Base-by-base conservation (phyloP, 192 early-diverging fungal genomes). In the Gigaspora rosea region DNA sequence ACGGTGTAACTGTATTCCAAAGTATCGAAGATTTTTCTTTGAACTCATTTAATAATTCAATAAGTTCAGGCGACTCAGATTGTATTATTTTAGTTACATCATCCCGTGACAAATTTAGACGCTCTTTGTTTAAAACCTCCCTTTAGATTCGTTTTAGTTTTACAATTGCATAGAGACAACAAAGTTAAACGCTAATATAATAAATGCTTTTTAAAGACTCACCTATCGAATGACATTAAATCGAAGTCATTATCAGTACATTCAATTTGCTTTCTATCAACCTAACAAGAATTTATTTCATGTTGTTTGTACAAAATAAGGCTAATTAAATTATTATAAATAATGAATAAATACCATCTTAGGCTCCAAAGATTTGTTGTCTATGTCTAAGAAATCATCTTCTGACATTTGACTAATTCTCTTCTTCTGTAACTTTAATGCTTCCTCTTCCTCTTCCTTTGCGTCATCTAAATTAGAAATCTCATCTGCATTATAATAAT, bases 401-500 rank as follows among this genome's bases (percentile, higher is more conserved):
- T 97, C 96, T 46, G 90, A 85, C 85, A 97, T 89, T 41, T 83
- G 87, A 62, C 91, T 89, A 41, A 95, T 79, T 52, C 90, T 89
- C 79, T 93, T 87, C 81, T 88, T 90, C 75, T 96, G 95, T 75
- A 98, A 83, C 73, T 93, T 90, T 63, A 95, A 81, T 4, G 94
- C 96, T 82, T 97, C 96, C 61, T 89, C 88, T 67, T 94, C 95
- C 78, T 98, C 96, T 70, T 94, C 94, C 52, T 89, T 89, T 71
- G 90, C 92, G 62, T 91, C 92, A 27, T 91, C 92, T 56, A 93
- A 81, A 64, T 96, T 94, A 8, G 89, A 88, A 49, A 88, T 81
- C 51, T 95, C 93, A 70, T 97, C 95, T 7, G 93, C 94, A 70
- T 94, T 82, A 82, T 97, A 97, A 88, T 93, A 97, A 70, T 87